Percentiles rank a stretch among this genome's conserved stretches.
phyloP scores from a whole-genome alignment of 345 rosid genomes.

The Limnanthes douglasii region DNA sequence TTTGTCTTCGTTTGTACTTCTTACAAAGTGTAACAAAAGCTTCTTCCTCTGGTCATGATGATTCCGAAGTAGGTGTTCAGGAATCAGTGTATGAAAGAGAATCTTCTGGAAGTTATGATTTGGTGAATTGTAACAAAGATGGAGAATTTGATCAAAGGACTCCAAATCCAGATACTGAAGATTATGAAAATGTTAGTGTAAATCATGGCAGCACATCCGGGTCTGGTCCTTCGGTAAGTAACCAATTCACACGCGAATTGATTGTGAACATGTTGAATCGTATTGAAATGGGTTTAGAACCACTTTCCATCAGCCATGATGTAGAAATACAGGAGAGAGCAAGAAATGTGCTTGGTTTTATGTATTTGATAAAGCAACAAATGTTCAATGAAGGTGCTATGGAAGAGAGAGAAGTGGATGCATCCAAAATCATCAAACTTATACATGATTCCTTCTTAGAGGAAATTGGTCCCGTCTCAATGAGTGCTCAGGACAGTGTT shows the following conservation, averaged over 20 bases:
- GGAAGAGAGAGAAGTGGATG: slow-evolving; percentile 15
- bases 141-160: slow-evolving; percentile 17
- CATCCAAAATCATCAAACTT: slow-evolving; percentile 25
- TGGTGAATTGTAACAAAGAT: slow-evolving; percentile 8
- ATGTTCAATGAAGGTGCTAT: slow-evolving; percentile 14
- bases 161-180: slow-evolving; percentile 17
- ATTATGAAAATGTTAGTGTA: slow-evolving; percentile 9
- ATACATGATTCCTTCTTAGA: slow-evolving; percentile 48
- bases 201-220: slow-evolving; percentile 10
- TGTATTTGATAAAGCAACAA: slow-evolving; percentile 38
- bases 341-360: slow-evolving; percentile 50
- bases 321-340: slow-evolving; percentile 84
- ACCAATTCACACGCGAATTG: slow-evolving; percentile 25
- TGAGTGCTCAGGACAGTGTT: slow-evolving; percentile 54
- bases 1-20: slow-evolving; percentile 28
- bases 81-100: slow-evolving; percentile 11
- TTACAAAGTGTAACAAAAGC: slow-evolving; percentile 12
- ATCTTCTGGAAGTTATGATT: slow-evolving; percentile 9
- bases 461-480: slow-evolving; percentile 68
- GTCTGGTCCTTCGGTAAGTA: slow-evolving; percentile 13
- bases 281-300: slow-evolving; percentile 37
- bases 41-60: slow-evolving; percentile 8
- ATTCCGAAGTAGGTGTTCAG: slow-evolving; percentile 9
- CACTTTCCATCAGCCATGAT: slow-evolving; percentile 38
- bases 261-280: slow-evolving; percentile 32